These are phyloP conservation scores for Lodderomyces theae DNA, from an alignment of 1,139 yeast species.

Conservation along the genomic window DNA sequence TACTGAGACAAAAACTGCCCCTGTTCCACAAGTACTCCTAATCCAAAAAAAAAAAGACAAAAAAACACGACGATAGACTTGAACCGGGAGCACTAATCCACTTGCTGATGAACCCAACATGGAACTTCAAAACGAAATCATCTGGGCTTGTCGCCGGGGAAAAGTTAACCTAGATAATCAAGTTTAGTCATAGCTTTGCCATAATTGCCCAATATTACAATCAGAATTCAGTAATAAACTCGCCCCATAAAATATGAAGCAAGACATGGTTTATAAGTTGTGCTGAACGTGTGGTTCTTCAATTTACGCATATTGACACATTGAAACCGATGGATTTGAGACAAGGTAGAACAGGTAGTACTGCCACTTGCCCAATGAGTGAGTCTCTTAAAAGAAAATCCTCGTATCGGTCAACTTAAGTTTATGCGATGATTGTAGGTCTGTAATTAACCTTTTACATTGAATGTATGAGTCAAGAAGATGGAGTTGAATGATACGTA, in stretches of 20 bases:
- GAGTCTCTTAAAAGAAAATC: slow-evolving; percentile 5
- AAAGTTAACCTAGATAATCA: too few relatives aligned
- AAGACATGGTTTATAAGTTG: too few relatives aligned
- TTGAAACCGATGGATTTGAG: slow-evolving; percentile 44
- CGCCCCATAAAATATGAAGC: too few relatives aligned
- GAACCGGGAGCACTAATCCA: not conserved
- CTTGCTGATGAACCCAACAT: too few relatives aligned
- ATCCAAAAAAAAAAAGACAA: too few relatives aligned
- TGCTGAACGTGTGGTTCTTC: slow-evolving; percentile 6
- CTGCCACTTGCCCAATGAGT: too few relatives aligned
- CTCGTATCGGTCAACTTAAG: slow-evolving; percentile 46
- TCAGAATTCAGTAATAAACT: too few relatives aligned
- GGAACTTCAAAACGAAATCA: not conserved
- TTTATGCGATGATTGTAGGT: slow-evolving; percentile 30
- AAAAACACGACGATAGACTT: not conserved
- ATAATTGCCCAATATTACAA: not conserved
- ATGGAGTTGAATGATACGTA: not conserved
- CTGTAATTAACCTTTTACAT: too few relatives aligned
- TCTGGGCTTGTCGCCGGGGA: not conserved
- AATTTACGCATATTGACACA: slow-evolving; percentile 53
- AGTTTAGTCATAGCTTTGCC: too few relatives aligned
- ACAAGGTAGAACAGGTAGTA: too few relatives aligned
- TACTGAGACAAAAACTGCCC: not conserved
- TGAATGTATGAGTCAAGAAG: too few relatives aligned
- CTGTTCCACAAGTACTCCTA: too few relatives aligned